phyloP scores from a whole-genome alignment of 306 rosid species.

The Pterocarpus santalinus region DNA sequence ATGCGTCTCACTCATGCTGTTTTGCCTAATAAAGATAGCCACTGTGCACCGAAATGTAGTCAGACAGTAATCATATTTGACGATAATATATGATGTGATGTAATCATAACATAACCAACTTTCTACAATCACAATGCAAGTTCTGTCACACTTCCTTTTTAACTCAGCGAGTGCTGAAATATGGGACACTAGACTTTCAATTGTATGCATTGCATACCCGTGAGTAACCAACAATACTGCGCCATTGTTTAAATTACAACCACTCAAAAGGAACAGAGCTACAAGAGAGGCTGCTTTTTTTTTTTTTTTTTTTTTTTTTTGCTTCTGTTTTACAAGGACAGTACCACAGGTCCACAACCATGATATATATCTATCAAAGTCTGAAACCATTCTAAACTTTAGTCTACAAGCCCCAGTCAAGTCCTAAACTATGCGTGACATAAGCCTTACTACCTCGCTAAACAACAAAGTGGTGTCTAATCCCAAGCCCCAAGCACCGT shows the following conservation, averaged over 20 bases:
- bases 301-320: no score
- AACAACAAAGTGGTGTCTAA: no score
- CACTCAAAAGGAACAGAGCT: neutral
- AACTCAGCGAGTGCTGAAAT: neutral
- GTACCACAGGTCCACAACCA: neutral
- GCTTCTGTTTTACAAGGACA: neutral
- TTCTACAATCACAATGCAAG: neutral
- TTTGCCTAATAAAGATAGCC: neutral
- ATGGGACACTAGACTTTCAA: neutral
- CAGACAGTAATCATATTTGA: neutral
- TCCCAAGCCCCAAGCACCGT: no score
- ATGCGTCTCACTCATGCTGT: neutral
- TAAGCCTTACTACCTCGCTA: no score
- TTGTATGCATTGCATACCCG: neutral
- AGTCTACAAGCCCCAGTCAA: neutral
- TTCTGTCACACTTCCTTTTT: neutral
- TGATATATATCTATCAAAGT: neutral
- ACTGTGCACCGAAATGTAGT: neutral
- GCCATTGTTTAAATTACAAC: neutral
- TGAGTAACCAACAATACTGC: neutral
- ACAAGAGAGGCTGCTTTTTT: neutral
- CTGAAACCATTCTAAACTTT: neutral
- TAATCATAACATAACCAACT: neutral
- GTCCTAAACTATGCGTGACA: neutral
- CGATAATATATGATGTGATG: neutral